Evolutionary conservation across 1,284 basidiomycete genomes (phyloP), one percentile per base, ranked within the genome.

Genomic region (Trametes versicolor): DNA sequence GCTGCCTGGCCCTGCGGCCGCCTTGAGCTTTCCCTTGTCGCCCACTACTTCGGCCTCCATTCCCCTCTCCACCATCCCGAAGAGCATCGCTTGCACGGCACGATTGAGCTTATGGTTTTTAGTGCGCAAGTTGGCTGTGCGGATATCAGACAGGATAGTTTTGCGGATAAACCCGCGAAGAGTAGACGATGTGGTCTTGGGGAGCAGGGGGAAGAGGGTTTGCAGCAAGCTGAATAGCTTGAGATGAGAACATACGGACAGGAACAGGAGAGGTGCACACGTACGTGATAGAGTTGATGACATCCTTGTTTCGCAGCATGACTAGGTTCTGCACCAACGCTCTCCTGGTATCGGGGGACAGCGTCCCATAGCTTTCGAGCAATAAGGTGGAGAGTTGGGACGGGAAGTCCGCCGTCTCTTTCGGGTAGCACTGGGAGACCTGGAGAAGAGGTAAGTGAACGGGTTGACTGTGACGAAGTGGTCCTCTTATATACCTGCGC

Each of bases 41-140:
- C 94, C 91, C 43, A 88, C 73, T 15, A 95, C 88, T 72, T 95
- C 90, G 10, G 83, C 90, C 49, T 90, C 88, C 90, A 97, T 88
- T 15, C 95, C 96, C 39, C 90, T 87, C 78, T 99, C 96, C 8
- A 99, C 91, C 94, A 99, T 99, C 58, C 89, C 87, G 76, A 99
- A 99, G 34, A 99, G 84, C 84, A 99, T 92, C 10, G 96, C 93
- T 77, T 99, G 98, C 0, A 99, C 96, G 23, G 96, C 93, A 45
- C 95, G 89, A 76, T 99, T 99, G 34, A 99, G 88, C 73, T 97
- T 96, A 81, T 98, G 96, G 74, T 99, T 98, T 77, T 95, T 96
- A 45, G 92, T 85, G 64, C 90, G 91, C 45, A 89, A 81, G 76
- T 99, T 99, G 47, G 97, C 96, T 4, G 92, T 94, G 73, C 92